A percentile compares a stretch with the other conserved stretches of the same genome.
These are phyloP conservation scores for Botrytis fabae DNA, from an alignment of 2,329 filamentous ascomycete species.

Conservation along the genomic window DNA sequence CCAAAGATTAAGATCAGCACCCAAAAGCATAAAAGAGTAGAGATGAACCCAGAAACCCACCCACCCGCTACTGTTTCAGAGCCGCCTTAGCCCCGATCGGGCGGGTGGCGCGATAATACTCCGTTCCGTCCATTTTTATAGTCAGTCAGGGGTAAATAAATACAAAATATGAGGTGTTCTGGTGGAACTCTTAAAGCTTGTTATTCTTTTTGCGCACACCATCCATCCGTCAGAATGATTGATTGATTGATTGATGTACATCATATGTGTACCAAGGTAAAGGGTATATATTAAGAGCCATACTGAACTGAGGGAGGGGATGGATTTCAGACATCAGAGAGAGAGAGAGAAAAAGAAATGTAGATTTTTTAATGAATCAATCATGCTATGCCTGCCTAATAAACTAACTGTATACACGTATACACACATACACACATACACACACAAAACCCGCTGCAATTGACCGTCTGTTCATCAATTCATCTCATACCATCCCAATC, in stretches of 20 bases:
- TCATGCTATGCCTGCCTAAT: conserved; percentile 21
- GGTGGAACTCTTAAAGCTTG: not conserved
- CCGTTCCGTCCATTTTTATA: not conserved
- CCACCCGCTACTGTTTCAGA: not conserved
- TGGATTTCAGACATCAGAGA: not conserved
- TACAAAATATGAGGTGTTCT: not conserved
- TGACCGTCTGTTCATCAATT: not conserved
- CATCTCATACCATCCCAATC: not conserved
- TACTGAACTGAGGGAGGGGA: not conserved
- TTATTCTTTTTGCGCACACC: not conserved
- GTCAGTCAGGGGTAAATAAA: not conserved
- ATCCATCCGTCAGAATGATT: too few relatives aligned
- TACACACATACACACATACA: conserved; percentile 2
- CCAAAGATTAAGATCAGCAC: not conserved
- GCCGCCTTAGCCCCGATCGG: not conserved
- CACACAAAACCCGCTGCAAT: conserved; percentile 8
- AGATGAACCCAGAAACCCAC: not conserved
- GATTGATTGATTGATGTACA: not conserved
- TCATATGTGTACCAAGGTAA: not conserved
- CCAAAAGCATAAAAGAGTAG: not conserved
- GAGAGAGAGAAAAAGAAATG: not conserved
- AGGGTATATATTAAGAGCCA: not conserved
- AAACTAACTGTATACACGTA: conserved; percentile 19
- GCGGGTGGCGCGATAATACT: not conserved
- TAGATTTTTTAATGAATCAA: conserved; percentile 9